A percentile compares a stretch with the other conserved stretches of the same genome.
Evolutionary conservation across 2,329 filamentous ascomycete genomes (phyloP).

Genomic region (Cryphonectria naterciae): DNA sequence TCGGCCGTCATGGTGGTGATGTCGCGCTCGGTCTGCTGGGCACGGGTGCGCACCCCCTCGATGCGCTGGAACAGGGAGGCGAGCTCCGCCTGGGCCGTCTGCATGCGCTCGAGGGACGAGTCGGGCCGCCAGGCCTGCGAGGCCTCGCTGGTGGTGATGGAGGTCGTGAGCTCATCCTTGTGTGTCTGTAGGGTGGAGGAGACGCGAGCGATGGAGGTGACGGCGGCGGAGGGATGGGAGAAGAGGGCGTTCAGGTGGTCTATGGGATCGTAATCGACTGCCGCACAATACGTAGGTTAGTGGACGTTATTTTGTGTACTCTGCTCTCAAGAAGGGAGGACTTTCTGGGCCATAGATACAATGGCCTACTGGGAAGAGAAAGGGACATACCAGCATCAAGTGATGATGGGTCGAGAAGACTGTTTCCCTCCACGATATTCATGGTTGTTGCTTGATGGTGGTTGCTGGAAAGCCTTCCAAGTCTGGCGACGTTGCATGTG

Average conservation of each 20-base stretch:
- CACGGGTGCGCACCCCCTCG: constrained; percentile 86
- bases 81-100: constrained; percentile 87
- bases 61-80: constrained; percentile 92
- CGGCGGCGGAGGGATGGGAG: constrained; percentile 81
- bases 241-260: constrained; percentile 93
- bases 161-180: constrained; percentile 79
- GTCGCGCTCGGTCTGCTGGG: constrained; percentile 88
- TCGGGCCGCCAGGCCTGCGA: constrained; percentile 84
- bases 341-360: neutral
- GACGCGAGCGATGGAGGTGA: constrained; percentile 75
- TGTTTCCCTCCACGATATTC: constrained; percentile 29
- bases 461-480: neutral
- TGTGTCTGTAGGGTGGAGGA: constrained; percentile 74
- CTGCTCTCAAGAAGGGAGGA: neutral
- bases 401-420: constrained; percentile 26
- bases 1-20: constrained; percentile 99
- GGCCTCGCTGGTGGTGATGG: constrained; percentile 74
- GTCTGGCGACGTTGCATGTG: constrained; percentile 28
- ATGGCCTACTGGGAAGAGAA: neutral
- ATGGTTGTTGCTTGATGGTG: constrained; percentile 22
- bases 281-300: neutral
- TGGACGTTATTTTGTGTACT: neutral
- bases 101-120: constrained; percentile 88
- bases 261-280: constrained; percentile 86
- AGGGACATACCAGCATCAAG: constrained; percentile 32